Conservation (phyloP, 257 asterid species). For the Mentha longifolia region DNA sequence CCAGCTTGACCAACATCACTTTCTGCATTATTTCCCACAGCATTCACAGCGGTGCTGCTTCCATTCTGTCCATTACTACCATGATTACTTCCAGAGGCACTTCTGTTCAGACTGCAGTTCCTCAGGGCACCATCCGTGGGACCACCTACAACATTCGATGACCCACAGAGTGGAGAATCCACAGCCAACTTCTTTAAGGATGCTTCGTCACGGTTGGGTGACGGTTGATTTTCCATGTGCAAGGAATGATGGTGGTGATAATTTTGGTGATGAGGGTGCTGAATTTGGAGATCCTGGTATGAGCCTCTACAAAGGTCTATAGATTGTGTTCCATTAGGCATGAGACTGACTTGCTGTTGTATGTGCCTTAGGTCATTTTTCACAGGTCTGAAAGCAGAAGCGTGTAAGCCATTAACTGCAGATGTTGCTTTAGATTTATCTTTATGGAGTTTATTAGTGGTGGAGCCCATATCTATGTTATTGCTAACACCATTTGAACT, state of each 20-base stretch:
- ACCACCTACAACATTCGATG: slow-evolving; percentile 49
- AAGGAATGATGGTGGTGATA: slow-evolving; percentile 45
- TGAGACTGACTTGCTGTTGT: slow-evolving; percentile 39
- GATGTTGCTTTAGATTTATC: slow-evolving; percentile 61
- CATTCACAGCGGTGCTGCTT: slow-evolving; percentile 52
- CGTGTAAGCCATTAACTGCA: slow-evolving; percentile 46
- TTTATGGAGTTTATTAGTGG: slow-evolving; percentile 54
- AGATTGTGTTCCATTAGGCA: slow-evolving; percentile 46
- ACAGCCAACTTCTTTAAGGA: slow-evolving; percentile 53
- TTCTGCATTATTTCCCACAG: slow-evolving; percentile 53
- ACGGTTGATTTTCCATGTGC: slow-evolving; percentile 42
- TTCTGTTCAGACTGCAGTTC: slow-evolving; percentile 60
- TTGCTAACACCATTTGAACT: slow-evolving; percentile 65
- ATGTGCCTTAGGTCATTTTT: slow-evolving; percentile 48
- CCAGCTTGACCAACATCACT: slow-evolving; percentile 59
- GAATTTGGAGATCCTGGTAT: slow-evolving; percentile 41
- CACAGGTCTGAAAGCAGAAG: slow-evolving; percentile 55
- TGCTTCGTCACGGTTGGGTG: slow-evolving; percentile 44
- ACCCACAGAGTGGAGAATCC: slow-evolving; percentile 53
- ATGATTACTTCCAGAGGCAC: slow-evolving; percentile 72
- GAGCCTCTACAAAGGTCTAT: slow-evolving; percentile 41
- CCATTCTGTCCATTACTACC: slow-evolving; percentile 67
- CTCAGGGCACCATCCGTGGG: slow-evolving; percentile 43
- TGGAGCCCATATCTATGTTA: slow-evolving; percentile 65
- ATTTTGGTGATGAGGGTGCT: slow-evolving; percentile 46